Evolutionary conservation across 2,329 filamentous ascomycete species (phyloP), one percentile per base, ranked within the genome.

Genomic region (Simplicillium aogashimaense): DNA sequence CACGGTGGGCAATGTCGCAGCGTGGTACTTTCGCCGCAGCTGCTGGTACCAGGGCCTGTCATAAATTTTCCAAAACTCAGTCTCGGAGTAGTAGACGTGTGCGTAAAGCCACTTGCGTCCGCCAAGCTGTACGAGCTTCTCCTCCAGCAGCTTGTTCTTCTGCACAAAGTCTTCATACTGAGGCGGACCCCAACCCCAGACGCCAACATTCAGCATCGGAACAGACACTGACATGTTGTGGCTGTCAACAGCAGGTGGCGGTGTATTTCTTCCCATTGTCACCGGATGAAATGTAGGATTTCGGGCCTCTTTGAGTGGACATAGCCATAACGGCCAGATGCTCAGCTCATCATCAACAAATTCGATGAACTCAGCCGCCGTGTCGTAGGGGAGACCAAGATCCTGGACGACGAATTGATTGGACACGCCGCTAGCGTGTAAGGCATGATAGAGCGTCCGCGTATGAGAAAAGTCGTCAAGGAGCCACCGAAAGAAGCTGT

Each of bases 91-190:
- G 63, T 88, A 94, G 0, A 85, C 83, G 53, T 90, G 83, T 3
- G 86, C 86, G 59, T 94, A 94, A 11, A 94, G 66, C 83, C 86
- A 92, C 65, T 94, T 94, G 66, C 83, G 76, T 3, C 86, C 87
- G 36, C 80, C 79, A 1, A 92, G 71, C 47, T 77, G 69, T 36
- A 67, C 66, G 4, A 89, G 73, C 53, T 83, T 82, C 15, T 66
- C 62, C 63, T 94, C 87, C 15, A 94, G 69, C 34, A 69, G 70
- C 28, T 81, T 74, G 60, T 94, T 94, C 49, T 76, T 75, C 31
- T 61, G 56, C 2, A 89, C 67, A 52, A 89, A 89, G n/a, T 69
- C 67, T 1, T 61, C 58, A 29, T 63, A 62, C 37, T 72, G 56
- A 2, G 65, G 56, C 2, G 81, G 77, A 7, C 83, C 85, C 58